phyloP scores from a whole-genome alignment of 345 rosid genomes.

The Orychophragmus violaceus region DNA sequence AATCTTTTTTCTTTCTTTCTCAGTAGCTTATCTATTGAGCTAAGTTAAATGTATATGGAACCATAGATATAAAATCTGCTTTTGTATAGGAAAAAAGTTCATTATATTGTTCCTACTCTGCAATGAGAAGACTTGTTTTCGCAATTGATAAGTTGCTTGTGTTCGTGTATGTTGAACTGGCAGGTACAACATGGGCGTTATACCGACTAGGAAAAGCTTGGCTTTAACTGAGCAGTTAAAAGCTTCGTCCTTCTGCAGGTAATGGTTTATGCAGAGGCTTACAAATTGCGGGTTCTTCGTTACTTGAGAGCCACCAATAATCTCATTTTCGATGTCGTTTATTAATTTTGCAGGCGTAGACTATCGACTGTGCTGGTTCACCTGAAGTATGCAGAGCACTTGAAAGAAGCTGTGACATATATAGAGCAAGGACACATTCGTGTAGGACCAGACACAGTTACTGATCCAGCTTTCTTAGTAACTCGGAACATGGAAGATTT shows the following conservation, averaged over 20 bases:
- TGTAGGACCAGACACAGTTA: slow-evolving; percentile 80
- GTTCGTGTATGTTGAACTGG: slow-evolving; percentile 4
- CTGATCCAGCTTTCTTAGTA: slow-evolving; percentile 85
- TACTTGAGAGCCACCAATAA: background rate
- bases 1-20: background rate
- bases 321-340: background rate
- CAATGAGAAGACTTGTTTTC: background rate
- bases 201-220: slow-evolving; percentile 84
- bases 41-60: background rate
- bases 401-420: slow-evolving; percentile 83
- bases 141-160: background rate
- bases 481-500: slow-evolving; percentile 94
- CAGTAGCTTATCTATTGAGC: background rate
- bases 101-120: background rate
- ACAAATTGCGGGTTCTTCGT: background rate
- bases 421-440: slow-evolving; percentile 95
- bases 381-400: slow-evolving; percentile 76
- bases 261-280: background rate
- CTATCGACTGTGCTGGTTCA: slow-evolving; percentile 59
- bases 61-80: background rate
- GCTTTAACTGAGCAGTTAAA: slow-evolving; percentile 67
- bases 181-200: slow-evolving; percentile 95
- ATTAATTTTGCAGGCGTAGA: slow-evolving; percentile 54
- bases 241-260: slow-evolving; percentile 85
- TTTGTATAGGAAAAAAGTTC: background rate